Evolutionary conservation across 2,329 filamentous ascomycete species (phyloP).

Genomic region (Chaetomium sp.): DNA sequence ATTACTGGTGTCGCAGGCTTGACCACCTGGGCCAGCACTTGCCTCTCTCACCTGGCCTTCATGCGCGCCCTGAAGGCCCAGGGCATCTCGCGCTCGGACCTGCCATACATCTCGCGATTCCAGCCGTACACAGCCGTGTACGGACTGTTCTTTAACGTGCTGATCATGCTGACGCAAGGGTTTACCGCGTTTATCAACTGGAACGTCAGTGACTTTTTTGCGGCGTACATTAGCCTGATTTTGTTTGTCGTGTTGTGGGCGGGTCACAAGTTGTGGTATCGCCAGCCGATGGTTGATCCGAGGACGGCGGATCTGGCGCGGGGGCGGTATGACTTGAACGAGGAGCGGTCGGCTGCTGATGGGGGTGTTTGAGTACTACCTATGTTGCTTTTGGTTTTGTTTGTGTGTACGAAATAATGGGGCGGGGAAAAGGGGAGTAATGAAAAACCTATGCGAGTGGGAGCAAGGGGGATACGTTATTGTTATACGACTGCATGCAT

Average conservation of each 20-base stretch:
- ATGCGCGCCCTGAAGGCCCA: slow-evolving; percentile 53
- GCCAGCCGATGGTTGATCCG: slow-evolving; percentile 26
- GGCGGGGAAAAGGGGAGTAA: neutral
- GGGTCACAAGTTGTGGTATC: slow-evolving; percentile 52
- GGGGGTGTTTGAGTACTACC: slow-evolving; percentile 3
- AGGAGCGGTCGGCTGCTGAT: slow-evolving; percentile 9
- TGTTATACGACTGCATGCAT: slow-evolving; percentile 2
- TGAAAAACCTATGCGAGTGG: too few relatives aligned
- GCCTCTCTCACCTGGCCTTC: slow-evolving; percentile 58
- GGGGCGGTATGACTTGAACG: slow-evolving; percentile 17
- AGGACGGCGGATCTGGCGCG: slow-evolving; percentile 21
- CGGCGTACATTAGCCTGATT: slow-evolving; percentile 58
- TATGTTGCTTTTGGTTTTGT: neutral
- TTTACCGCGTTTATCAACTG: slow-evolving; percentile 63
- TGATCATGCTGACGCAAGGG: slow-evolving; percentile 62
- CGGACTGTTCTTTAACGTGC: slow-evolving; percentile 56
- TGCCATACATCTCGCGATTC: slow-evolving; percentile 55
- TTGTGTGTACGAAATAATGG: neutral
- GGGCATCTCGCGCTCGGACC: slow-evolving; percentile 47
- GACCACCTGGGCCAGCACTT: slow-evolving; percentile 64
- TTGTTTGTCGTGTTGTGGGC: slow-evolving; percentile 54
- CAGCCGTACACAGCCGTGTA: slow-evolving; percentile 61
- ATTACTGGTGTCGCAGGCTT: slow-evolving; percentile 63
- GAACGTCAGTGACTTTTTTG: slow-evolving; percentile 55
- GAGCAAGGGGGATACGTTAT: neutral